Evolutionary conservation across 352 stramenopile genomes (phyloP), one percentile per base, ranked within the genome.

Genomic region (Blastocystis hominis): DNA sequence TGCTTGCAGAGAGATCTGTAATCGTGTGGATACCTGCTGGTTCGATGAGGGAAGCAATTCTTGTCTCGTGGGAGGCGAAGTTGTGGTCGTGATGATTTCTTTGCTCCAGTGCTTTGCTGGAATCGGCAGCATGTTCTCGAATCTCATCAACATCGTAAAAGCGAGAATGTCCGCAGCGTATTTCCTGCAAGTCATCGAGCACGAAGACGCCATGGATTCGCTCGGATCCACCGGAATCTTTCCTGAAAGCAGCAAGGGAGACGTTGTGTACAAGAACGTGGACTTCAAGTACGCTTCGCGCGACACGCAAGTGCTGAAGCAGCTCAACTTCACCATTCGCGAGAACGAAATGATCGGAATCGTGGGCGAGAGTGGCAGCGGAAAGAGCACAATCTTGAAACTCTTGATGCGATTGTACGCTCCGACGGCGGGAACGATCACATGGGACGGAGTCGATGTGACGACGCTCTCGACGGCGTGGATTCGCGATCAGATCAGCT

Each of bases 11-110:
- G 9, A 17, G 7, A 3, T 78, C 2, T 78, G 68, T 55, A 55
- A 36, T 15, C 42, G 62, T 0, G 47, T 78, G 10, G 42, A 78
- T 10, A 13, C 30, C 2, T 79, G 61, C 47, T 79, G 59, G 78
- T 76, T 76, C 50, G 38, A 47, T 13, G 64, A 54, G 10, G 50
- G 55, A 34, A 53, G 40, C 24, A 76, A 6, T 93, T n/a, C n/a
- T n/a, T 92, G 75, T 94, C 93, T 84, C 80, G 93, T 75, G 91
- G 92, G 30, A 92, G 77, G 92, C 17, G 89, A 91, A 66, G 92
- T 94, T 20, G 63, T 95, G 10, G 93, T 90, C 0, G 90, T 94
- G 42, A 94, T 94, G 62, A 94, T 93, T 75, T 44, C 90, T 2
- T 72, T 94, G 3, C 91, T 94, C 42, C 91, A 93, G 89, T 91